Evolutionary conservation across 2,329 filamentous ascomycete genomes (phyloP).

Genomic region (Coniella lustricola): DNA sequence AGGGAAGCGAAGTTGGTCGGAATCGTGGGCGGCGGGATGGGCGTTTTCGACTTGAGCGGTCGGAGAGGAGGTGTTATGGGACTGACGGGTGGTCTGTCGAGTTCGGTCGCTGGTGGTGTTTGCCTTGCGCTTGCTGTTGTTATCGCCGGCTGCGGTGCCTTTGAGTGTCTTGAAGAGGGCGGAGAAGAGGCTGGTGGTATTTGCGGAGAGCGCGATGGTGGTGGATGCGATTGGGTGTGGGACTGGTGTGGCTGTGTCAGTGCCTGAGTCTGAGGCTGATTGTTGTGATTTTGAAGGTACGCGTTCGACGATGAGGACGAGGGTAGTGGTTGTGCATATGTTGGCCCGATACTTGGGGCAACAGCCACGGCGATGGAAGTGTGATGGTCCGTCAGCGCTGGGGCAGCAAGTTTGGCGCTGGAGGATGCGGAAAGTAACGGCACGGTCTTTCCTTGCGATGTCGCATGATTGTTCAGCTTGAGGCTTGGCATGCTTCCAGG

Average conservation of each 20-base stretch:
- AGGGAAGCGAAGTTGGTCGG: slow-evolving; percentile 23
- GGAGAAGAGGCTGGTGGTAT: background rate
- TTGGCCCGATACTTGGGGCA: slow-evolving; percentile 4
- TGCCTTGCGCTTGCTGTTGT: slow-evolving; percentile 2
- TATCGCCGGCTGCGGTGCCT: slow-evolving; percentile 4
- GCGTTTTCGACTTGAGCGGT: slow-evolving; percentile 7
- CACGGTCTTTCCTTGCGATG: slow-evolving; percentile 19
- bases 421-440: slow-evolving; percentile 7
- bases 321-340: background rate
- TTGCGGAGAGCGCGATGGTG: slow-evolving; percentile 3
- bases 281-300: no score
- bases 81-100: slow-evolving; percentile 43
- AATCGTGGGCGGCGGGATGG: slow-evolving; percentile 13
- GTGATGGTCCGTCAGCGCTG: slow-evolving; percentile 24
- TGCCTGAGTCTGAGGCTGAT: no score
- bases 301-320: no score
- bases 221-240: slow-evolving; percentile 5
- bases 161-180: background rate
- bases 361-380: slow-evolving; percentile 10
- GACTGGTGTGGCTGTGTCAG: slow-evolving; percentile 2
- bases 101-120: slow-evolving; percentile 31
- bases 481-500: slow-evolving; percentile 24
- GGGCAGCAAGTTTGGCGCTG: slow-evolving; percentile 3
- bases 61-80: slow-evolving; percentile 30
- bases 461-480: slow-evolving; percentile 21